phyloP scores from a whole-genome alignment of 768 basidiomycete species.

The Melanogaster broomeanus region DNA sequence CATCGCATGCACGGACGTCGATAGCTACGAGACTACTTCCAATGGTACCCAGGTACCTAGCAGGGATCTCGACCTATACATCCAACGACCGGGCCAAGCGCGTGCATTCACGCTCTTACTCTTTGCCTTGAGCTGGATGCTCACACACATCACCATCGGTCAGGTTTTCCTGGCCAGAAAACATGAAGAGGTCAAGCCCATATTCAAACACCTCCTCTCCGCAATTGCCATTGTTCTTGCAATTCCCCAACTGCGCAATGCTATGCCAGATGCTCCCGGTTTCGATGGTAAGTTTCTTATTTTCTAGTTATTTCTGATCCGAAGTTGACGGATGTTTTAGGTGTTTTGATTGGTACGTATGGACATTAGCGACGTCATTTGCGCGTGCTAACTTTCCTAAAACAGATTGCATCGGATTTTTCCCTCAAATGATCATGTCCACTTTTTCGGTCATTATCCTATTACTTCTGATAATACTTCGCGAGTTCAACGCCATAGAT shows the following conservation, averaged over 20 bases:
- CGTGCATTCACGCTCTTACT: constrained; percentile 46
- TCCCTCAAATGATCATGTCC: constrained; percentile 58
- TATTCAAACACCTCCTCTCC: constrained; percentile 41
- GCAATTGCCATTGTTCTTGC: constrained; percentile 44
- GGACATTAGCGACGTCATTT: neutral
- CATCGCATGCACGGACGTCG: constrained; percentile 40
- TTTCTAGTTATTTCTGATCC: constrained; percentile 11
- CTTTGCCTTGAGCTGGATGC: constrained; percentile 52
- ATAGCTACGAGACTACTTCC: constrained; percentile 33
- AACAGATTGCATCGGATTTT: constrained; percentile 57
- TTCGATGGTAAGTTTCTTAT: constrained; percentile 41
- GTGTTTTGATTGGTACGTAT: constrained; percentile 47
- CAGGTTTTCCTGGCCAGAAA: constrained; percentile 46
- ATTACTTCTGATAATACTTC: constrained; percentile 43
- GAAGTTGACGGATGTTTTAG: constrained; percentile 21
- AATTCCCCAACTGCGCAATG: constrained; percentile 51
- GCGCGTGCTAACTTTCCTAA: neutral
- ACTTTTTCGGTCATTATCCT: constrained; percentile 42
- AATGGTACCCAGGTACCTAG: constrained; percentile 26
- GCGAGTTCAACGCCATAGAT: constrained; percentile 31
- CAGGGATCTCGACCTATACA: constrained; percentile 47
- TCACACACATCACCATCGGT: constrained; percentile 53
- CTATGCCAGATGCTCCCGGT: constrained; percentile 60
- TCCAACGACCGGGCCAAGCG: constrained; percentile 46
- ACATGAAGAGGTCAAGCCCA: constrained; percentile 27